Evolutionary conservation across 2,329 filamentous ascomycete genomes (phyloP).

Genomic region (Alternaria incomplexa): DNA sequence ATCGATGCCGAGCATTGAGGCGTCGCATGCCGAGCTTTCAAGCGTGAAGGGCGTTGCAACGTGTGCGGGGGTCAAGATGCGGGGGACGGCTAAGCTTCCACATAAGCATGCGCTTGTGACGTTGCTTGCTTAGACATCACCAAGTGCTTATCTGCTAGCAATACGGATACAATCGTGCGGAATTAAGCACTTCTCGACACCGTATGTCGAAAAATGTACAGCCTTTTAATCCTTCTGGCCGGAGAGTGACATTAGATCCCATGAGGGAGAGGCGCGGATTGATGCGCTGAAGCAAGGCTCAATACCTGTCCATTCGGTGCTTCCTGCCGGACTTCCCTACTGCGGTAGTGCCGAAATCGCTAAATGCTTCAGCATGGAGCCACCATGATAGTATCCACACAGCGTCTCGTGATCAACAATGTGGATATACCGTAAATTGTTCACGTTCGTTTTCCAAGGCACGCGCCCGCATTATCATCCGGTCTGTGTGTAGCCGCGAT

Average conservation of each 20-base stretch:
- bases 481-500: neutral
- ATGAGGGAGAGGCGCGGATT: neutral
- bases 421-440: neutral
- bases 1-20: conserved; percentile 5
- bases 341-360: neutral
- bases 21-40: neutral
- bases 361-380: neutral
- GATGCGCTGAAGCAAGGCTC: neutral
- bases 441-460: neutral
- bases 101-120: conserved; percentile 15
- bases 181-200: neutral
- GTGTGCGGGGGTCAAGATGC: conserved; percentile 5
- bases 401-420: neutral
- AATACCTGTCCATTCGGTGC: neutral
- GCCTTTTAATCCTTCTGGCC: neutral
- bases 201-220: neutral
- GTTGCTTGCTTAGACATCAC: conserved; percentile 15
- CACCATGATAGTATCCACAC: neutral
- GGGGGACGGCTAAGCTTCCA: conserved; percentile 22
- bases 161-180: neutral
- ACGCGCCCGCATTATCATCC: neutral
- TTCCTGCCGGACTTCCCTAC: neutral
- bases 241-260: neutral
- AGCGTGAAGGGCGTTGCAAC: neutral
- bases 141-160: neutral